Evolutionary conservation across 1,284 basidiomycete species (phyloP), one percentile per base, ranked within the genome.

Genomic region (Marasmius tenuissimus): DNA sequence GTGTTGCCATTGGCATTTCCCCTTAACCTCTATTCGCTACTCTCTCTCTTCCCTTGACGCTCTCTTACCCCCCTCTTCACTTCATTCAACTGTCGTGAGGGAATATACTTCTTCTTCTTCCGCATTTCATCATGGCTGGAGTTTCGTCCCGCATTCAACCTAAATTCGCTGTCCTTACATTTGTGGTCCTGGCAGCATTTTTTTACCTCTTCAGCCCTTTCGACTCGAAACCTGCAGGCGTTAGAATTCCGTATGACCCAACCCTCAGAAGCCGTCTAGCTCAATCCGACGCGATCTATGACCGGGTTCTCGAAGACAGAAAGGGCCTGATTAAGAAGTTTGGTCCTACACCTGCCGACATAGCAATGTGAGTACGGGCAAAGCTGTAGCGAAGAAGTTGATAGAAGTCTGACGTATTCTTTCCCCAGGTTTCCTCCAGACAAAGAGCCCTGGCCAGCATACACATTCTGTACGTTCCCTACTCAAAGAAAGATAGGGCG

Each of bases 381-480:
- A 27, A 51, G 8, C 14, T 14, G 10, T 6, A 12, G 33, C 22
- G 16, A 16, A 27, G 27, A 34, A 33, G 33, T 3, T 35, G 27
- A 33, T 48, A 18, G 33, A 33, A 6, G 9, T 39, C 47, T 7
- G 47, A 38, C n/a, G 20, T 12, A n/a, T 12, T 37, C 22, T 40
- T 34, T 14, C 20, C 9, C 48, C 67, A 88, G 87, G 70, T 88
- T 88, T 68, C 86, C 86, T 12, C 78, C 83, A 54, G 78, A 86
- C 66, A 80, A 78, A 57, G 72, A 79, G 1, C 86, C 86, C 2
- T 88, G 86, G 86, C 86, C 87, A 9, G 76, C 86, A 14, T 88
- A 88, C 69, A 88, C 87, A 8, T 81, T 84, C 58, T 88, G 86
- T 87, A 62, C 71, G 85, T 80, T 34, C 27, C 22, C 38, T 35